A percentile compares a stretch with the other conserved stretches of the same genome.
Evolutionary conservation across 1,139 yeast genomes (phyloP).

Genomic region (Lodderomyces orthopsilosis): DNA sequence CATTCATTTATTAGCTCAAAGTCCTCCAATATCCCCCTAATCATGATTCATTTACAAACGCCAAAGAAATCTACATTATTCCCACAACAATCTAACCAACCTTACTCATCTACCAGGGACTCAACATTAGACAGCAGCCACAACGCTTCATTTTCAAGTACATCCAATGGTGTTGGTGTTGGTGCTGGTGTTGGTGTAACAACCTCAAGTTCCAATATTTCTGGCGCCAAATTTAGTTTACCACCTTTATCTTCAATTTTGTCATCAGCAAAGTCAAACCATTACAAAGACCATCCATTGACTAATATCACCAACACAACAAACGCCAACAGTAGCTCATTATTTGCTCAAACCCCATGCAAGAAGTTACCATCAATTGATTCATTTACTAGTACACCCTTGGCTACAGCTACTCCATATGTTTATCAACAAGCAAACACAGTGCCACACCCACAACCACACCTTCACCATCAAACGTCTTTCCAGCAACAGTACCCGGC

Average conservation of each 20-base stretch:
- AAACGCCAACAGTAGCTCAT: neutral
- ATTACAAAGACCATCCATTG: conserved; percentile 32
- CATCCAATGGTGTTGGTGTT: neutral
- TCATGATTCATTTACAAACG: conserved; percentile 24
- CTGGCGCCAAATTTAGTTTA: conserved; percentile 22
- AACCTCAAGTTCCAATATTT: neutral
- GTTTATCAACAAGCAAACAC: neutral
- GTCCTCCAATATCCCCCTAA: neutral
- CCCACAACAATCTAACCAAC: conserved; percentile 20
- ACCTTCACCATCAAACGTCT: neutral
- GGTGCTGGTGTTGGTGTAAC: neutral
- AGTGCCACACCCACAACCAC: conserved; percentile 1
- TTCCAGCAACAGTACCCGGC: conserved; percentile 1
- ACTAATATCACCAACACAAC: conserved; percentile 19
- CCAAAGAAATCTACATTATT: conserved; percentile 30
- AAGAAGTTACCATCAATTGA: conserved; percentile 27
- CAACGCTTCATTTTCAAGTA: neutral
- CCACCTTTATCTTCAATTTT: conserved; percentile 45
- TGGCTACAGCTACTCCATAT: conserved; percentile 2
- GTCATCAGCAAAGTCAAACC: conserved; percentile 18
- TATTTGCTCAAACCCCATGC: conserved; percentile 11
- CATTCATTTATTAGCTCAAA: neutral
- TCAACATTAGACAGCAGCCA: neutral
- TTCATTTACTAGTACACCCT: conserved; percentile 14
- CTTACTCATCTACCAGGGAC: neutral